Base-by-base conservation (phyloP, 225 moss, liverwort and hornwort species). In the Straminergon stramineum region DNA sequence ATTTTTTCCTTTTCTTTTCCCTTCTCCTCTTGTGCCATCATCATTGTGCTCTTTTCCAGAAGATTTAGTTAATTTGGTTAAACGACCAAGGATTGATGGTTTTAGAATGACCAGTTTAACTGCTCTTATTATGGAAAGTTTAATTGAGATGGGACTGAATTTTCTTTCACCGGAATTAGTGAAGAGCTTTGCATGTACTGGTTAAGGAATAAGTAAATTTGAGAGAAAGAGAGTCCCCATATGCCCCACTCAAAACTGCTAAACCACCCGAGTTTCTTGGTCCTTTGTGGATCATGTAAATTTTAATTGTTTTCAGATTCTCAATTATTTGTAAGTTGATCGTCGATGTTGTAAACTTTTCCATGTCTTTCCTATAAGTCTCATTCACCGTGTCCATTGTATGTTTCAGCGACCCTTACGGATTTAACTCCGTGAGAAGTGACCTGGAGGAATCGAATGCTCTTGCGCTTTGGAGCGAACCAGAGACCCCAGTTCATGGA, bases 331-430 rank as follows among this genome's bases (percentile, higher is more conserved):
- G 80, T 70, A 79, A 63, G 21, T 27, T 63, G 7, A 43, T 58
- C 17, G 27, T 79, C n/a, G 18, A 27, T 81, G 51, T 83, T 51
- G 73, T 48, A 31, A 32, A 48, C 13, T 60, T 20, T 15, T 62
- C 26, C 20, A 41, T 51, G 10, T 51, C 27, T 52, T 81, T n/a
- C 23, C 53, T 41, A 16, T 13, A 74, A 51, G 26, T 5, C 73
- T 75, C 30, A 48, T 64, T 86, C 68, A 80, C 26, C 67, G 14
- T 90, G 26, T 66, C 15, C 28, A 13, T 79, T 62, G 30, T 45
- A 26, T 39, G 21, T 65, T 81, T 84, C 89, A 93, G 93, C 82
- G 91, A 93, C 43, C 91, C 86, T 11, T 90, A 86, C 24, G 91
- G 90, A 56, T 88, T 86, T 62, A 84, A 79, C 57, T 70, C 75